Base-by-base conservation (phyloP, 768 basidiomycete species). In the Macrocybe gigantea region DNA sequence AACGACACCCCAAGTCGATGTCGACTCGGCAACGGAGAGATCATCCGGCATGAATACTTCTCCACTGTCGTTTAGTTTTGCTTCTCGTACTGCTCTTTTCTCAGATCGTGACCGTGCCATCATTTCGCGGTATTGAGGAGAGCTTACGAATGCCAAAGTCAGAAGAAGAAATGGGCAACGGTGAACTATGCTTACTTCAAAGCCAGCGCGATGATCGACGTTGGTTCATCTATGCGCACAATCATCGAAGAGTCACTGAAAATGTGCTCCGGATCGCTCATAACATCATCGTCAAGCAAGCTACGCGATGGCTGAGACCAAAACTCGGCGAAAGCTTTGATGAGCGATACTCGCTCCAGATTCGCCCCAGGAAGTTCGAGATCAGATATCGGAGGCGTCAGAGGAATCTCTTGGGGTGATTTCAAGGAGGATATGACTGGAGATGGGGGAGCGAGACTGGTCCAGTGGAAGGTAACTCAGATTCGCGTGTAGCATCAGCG, bases 1-100 rank as follows among this genome's bases (percentile, higher is more conserved):
- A 41, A 96, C 88, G 11, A 95, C 84, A 39, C 91, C 92, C 92
- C 93, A 96, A 0, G 89, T 93, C 5, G 91, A 93, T 1, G 80
- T 82, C 14, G 88, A 87, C 50, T 93, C 92, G 0, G 85, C 80
- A 12, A 83, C 74, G 7, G 91, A 90, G 39, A 69, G 70, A 61
- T 95, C 92, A 49, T 94, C 91, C 0, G 93, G 93, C 91, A 95
- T 95, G 65, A 94, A 96, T 0, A 73, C 81, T 64, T 95, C 93
- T 0, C 81, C 76, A 44, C 77, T 82, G 43, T 91, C 86, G 5
- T 73, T 72, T 5, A 78, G 58, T 52, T 71, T 75, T 9, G 74
- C 72, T 53, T 80, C 77, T 52, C 83, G 71, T 6, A 80, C 77
- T 6, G 77, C 81, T 36, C 83, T 77, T 57, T 87, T 89, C 59